Evolutionary conservation across 768 basidiomycete species (phyloP).

Genomic region (Rhizopogon vinicolor): DNA sequence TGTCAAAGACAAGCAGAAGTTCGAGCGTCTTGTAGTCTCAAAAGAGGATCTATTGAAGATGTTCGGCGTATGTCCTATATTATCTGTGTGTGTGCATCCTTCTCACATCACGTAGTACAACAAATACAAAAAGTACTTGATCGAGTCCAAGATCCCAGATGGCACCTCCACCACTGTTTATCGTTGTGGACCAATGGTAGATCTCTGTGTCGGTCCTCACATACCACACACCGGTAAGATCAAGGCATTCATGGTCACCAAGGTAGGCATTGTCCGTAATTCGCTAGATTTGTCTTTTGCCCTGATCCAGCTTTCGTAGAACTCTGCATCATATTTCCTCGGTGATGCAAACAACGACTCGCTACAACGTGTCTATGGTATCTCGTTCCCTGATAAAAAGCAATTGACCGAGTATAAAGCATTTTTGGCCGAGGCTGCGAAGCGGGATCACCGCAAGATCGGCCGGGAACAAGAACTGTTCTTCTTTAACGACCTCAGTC

Average conservation of each 20-base stretch:
- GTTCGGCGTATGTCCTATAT: conserved; percentile 69
- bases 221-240: conserved; percentile 97
- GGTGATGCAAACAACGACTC: conserved; percentile 92
- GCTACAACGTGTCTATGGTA: conserved; percentile 94
- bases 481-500: conserved; percentile 97
- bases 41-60: conserved; percentile 96
- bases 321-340: conserved; percentile 97
- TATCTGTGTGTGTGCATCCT: neutral
- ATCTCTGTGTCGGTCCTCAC: conserved; percentile 95
- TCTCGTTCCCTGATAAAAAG: conserved; percentile 98
- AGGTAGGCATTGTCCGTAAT: conserved; percentile 42
- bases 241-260: conserved; percentile 96
- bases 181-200: conserved; percentile 97
- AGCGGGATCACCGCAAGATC: conserved; percentile 94
- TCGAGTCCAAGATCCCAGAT: conserved; percentile 93
- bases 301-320: conserved; percentile 38
- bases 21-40: conserved; percentile 88
- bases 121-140: conserved; percentile 96
- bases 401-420: conserved; percentile 92
- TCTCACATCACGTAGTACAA: conserved; percentile 67
- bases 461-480: conserved; percentile 98
- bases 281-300: conserved; percentile 1
- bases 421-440: conserved; percentile 97
- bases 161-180: conserved; percentile 97
- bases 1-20: conserved; percentile 96